Evolutionary conservation across 2,329 filamentous ascomycete species (phyloP), one percentile per base, ranked within the genome.

Genomic region (Dryadomyces sulphureus): DNA sequence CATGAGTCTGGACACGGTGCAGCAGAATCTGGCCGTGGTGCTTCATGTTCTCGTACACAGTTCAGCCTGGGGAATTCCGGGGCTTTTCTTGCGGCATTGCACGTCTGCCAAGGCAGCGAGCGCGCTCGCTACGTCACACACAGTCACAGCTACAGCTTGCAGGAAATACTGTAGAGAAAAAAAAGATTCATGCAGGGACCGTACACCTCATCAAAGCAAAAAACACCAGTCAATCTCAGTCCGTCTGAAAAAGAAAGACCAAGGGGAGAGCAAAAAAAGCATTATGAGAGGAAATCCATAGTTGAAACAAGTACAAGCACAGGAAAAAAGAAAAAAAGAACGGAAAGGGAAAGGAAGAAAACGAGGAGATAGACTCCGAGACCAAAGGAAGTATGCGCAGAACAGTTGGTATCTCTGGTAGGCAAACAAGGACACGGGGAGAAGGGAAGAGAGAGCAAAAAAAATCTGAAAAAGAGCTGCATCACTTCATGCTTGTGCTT

Each of bases 401-500:
- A 45, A 45, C 36, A 41, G 39, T 41, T 45, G 45, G 45, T 46
- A 46, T 46, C 45, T 40, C 14, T 24, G 41, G 39, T 21, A 32
- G 25, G n/a, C 25, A 12, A 30, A 30, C 25, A 30, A 30, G 7
- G 16, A 19, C 34, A 36, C 24, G 17, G 25, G 17, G 3, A 17
- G 21, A 22, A 27, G 17, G 25, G 8, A 9, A 43, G 17, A 46
- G 38, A 40, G 42, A 48, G 27, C 39, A 30, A 32, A 12, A 16
- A 27, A 39, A 22, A 42, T 38, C 17, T 16, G 20, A 12, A 8
- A 43, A 35, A 25, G 39, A 19, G 6, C 12, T 36, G 34, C 7
- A 9, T 38, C 45, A 51, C 41, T 49, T 69, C 38, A 62, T 65
- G 46, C 56, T 54, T 41, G 54, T 49, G 47, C 36, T 48, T 38